phyloP scores from a whole-genome alignment of 306 rosid species.

The Prosopis cineraria region DNA sequence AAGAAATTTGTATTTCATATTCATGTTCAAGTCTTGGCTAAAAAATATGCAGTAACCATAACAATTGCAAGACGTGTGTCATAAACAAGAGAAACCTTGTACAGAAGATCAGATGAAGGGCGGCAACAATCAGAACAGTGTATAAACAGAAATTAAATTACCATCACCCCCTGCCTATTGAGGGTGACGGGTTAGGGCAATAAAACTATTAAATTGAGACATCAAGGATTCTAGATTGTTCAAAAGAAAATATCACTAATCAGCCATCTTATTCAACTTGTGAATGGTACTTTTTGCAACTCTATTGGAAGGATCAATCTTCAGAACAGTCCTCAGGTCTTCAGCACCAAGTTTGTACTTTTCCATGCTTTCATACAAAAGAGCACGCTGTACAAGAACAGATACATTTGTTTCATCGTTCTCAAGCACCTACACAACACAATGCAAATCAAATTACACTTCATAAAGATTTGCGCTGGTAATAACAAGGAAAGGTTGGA shows the following conservation, averaged over 20 bases:
- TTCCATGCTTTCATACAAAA: constrained; percentile 94
- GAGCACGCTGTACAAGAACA: constrained; percentile 95
- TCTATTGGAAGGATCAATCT: constrained; percentile 85
- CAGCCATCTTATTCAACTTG: constrained; percentile 84
- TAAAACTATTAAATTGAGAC: constrained; percentile 23
- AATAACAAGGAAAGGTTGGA: neutral
- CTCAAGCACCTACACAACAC: constrained; percentile 66
- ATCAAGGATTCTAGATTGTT: neutral
- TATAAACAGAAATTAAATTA: neutral
- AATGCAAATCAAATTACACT: constrained; percentile 32
- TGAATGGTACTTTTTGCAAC: constrained; percentile 94
- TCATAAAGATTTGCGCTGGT: constrained; percentile 20
- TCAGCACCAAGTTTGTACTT: constrained; percentile 46
- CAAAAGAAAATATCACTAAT: constrained; percentile 39
- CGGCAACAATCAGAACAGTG: neutral
- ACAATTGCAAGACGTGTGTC: neutral
- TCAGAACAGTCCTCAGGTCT: constrained; percentile 47
- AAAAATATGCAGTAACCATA: neutral
- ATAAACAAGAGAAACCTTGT: neutral
- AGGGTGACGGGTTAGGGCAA: neutral
- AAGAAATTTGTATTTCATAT: neutral
- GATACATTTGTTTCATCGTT: constrained; percentile 63
- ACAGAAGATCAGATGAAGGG: neutral
- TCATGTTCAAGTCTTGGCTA: neutral
- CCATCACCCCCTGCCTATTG: neutral